These are phyloP conservation scores for Purpureocillium lavendulum DNA, from an alignment of 2,329 filamentous ascomycete species.

Conservation along the genomic window DNA sequence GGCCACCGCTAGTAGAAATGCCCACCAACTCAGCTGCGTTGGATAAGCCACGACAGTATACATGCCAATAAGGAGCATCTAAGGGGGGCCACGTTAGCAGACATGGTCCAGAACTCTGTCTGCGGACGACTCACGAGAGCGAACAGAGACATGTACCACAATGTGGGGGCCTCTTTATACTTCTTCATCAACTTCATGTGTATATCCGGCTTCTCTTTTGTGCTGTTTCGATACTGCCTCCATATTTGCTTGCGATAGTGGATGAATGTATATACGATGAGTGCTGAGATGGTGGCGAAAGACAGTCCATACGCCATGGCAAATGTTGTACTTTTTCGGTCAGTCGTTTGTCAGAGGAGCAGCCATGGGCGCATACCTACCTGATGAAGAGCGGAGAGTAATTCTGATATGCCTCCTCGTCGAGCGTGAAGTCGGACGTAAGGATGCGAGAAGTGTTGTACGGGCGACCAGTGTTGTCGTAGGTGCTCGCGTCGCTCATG, in stretches of 20 bases:
- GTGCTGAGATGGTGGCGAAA: constrained; percentile 61
- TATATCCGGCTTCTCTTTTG: constrained; percentile 51
- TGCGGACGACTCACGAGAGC: constrained; percentile 31
- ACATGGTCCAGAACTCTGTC: background rate
- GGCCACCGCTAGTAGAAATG: constrained; percentile 56
- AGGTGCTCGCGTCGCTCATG: constrained; percentile 61
- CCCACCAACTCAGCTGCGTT: constrained; percentile 66
- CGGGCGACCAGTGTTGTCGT: constrained; percentile 57
- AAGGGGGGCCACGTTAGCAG: background rate
- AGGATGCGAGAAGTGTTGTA: constrained; percentile 62
- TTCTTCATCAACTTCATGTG: constrained; percentile 58
- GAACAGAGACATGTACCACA: constrained; percentile 56
- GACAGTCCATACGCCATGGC: constrained; percentile 62
- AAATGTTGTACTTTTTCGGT: constrained; percentile 53
- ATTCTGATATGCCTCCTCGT: constrained; percentile 53
- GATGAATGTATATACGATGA: constrained; percentile 60
- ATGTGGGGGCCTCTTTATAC: constrained; percentile 53
- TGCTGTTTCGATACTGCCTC: constrained; percentile 51
- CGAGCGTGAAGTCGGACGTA: constrained; percentile 51
- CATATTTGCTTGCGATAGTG: constrained; percentile 61
- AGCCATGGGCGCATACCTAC: constrained; percentile 16
- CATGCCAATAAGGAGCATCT: constrained; percentile 48
- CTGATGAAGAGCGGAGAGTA: constrained; percentile 63
- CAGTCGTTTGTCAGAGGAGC: background rate
- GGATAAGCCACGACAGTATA: constrained; percentile 50